Conservation (phyloP, 805 yeast genomes). For the Yamadazyma phyllophila region DNA sequence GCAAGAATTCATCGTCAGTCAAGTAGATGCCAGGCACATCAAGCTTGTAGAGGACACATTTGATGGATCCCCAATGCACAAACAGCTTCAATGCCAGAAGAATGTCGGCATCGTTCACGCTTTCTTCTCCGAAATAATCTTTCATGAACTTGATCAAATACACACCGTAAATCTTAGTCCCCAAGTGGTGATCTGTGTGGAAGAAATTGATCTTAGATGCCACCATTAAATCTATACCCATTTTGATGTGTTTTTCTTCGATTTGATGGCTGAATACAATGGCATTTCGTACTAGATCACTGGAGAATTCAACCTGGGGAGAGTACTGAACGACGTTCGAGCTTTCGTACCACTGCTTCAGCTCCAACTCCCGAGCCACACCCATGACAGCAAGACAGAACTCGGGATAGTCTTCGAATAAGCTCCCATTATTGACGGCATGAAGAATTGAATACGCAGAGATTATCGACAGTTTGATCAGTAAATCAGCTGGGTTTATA, state of each 20-base stretch:
- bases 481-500: slow-evolving; percentile 29
- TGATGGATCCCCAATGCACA: slow-evolving; percentile 54
- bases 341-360: slow-evolving; percentile 48
- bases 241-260: slow-evolving; percentile 32
- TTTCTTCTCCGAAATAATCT: slow-evolving; percentile 39
- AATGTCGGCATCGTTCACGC: slow-evolving; percentile 39
- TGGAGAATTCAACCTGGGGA: slow-evolving; percentile 30
- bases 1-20: slow-evolving; percentile 23
- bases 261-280: slow-evolving; percentile 29
- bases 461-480: slow-evolving; percentile 33
- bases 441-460: slow-evolving; percentile 45
- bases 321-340: slow-evolving; percentile 38
- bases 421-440: slow-evolving; percentile 33
- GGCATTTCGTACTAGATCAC: slow-evolving; percentile 28
- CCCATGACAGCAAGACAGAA: slow-evolving; percentile 49
- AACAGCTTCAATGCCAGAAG: slow-evolving; percentile 49
- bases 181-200: slow-evolving; percentile 55
- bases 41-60: slow-evolving; percentile 44
- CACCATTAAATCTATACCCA: slow-evolving; percentile 43
- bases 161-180: slow-evolving; percentile 48
- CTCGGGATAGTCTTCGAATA: slow-evolving; percentile 35
- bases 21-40: slow-evolving; percentile 38
- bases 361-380: slow-evolving; percentile 49
- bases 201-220: slow-evolving; percentile 51
- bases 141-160: slow-evolving; percentile 39